Base-by-base conservation (phyloP, 352 stramenopile species). In the Pythium dissimile region DNA sequence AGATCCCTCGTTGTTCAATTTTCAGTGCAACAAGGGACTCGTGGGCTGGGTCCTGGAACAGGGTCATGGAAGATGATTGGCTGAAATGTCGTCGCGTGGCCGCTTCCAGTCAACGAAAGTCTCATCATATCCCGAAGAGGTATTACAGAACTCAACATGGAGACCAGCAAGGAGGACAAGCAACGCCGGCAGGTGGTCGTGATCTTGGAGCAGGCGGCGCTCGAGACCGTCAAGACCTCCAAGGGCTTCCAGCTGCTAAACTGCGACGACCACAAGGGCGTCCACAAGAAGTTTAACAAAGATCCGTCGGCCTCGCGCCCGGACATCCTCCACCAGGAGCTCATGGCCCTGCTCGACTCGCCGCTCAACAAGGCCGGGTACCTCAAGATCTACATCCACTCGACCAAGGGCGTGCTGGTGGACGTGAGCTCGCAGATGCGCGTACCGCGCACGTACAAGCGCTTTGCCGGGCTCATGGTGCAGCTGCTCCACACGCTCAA, bases 401-500 rank as follows among this genome's bases (percentile, higher is more conserved):
- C 96, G 28, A 88, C 74, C 39, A 98, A 98, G 59, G 98, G 98
- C 59, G 96, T 99, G 20, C 85, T 99, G 41, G 91, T 99, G 64
- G 94, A 99, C 71, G 87, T 99, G 44, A 98, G 98, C 84, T 95
- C 97, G 16, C 88, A 98, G 66, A 98, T 99, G 73, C 90, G 98
- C 44, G 97, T 99, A 66, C 98, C 98, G 38, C 80, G 98, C 60
- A 99, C 97, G 24, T 99, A 99, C 85, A 99, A 99, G 79, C 89
- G 97, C 35, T 98, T 98, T 62, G 84, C 89, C 8, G 94, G 94
- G 69, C 84, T 98, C 34, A 98, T 98, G 94, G 97, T 99, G 48
- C 98, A 99, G 88, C 71, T 99, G 55, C 85, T 99, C 20, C 97
- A 99, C 81, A 99, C 98, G 79, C 91, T 99, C 72, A 99, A 99